A percentile compares a stretch with the other conserved stretches of the same genome.
Evolutionary conservation across 2,329 filamentous ascomycete species (phyloP).

Genomic region (Didymella sp.): DNA sequence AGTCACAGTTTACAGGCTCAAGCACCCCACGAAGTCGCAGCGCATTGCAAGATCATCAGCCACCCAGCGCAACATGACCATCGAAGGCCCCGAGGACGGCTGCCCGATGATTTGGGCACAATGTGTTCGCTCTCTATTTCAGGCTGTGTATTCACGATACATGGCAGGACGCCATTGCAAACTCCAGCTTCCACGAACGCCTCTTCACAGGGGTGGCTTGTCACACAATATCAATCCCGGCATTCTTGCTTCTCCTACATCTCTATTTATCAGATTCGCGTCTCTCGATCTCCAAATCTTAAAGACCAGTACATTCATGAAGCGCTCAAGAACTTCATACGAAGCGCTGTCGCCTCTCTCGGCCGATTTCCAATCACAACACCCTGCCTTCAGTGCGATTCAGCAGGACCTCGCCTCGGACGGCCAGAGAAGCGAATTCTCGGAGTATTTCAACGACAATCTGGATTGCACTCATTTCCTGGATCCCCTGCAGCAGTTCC

Average conservation of each 20-base stretch:
- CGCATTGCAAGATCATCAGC: conserved; percentile 47
- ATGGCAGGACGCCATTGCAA: background rate
- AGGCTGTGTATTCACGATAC: conserved; percentile 14
- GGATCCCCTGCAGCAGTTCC: conserved; percentile 9
- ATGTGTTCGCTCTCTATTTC: conserved; percentile 19
- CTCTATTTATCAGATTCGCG: background rate
- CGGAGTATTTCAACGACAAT: conserved; percentile 8
- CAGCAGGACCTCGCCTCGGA: background rate
- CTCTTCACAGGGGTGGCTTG: conserved; percentile 19
- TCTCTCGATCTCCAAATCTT: background rate
- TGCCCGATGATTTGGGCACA: conserved; percentile 2
- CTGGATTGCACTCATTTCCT: background rate
- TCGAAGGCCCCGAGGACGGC: background rate
- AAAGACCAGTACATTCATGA: conserved; percentile 20
- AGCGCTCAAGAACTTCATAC: conserved; percentile 8
- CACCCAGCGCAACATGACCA: conserved; percentile 13
- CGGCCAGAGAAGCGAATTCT: background rate
- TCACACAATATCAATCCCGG: conserved; percentile 1
- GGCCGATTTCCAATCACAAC: background rate
- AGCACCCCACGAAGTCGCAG: conserved; percentile 19
- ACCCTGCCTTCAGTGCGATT: background rate
- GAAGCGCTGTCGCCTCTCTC: conserved; percentile 8
- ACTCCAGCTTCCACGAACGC: background rate
- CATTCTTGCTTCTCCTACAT: conserved; percentile 5
- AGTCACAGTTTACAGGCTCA: conserved; percentile 11